These are phyloP conservation scores for Pythium diclinum DNA, from an alignment of 352 stramenopile genomes.

Conservation along the genomic window DNA sequence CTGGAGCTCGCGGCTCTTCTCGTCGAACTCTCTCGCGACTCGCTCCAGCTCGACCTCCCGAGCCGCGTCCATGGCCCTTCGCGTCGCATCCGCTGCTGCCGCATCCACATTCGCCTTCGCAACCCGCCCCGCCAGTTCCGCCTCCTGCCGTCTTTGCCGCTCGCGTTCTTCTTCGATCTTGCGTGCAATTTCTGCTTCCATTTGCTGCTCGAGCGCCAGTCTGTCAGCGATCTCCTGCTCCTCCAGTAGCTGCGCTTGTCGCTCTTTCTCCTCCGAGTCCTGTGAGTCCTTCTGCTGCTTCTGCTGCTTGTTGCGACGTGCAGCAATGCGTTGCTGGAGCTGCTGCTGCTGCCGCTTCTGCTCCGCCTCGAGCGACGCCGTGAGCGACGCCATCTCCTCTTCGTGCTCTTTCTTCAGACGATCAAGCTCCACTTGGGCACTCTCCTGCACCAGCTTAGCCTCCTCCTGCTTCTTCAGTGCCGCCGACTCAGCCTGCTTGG, in stretches of 20 bases:
- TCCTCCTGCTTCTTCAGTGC: conserved; percentile 21
- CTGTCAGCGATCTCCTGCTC: conserved; percentile 30
- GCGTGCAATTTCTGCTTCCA: conserved; percentile 31
- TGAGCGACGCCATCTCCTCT: conserved; percentile 51
- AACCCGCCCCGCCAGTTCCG: conserved; percentile 37
- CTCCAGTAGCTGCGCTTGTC: conserved; percentile 12
- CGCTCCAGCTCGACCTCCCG: conserved; percentile 53
- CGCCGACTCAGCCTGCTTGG: conserved; percentile 12
- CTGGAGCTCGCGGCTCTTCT: conserved; percentile 52
- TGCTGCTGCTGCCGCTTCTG: conserved; percentile 45
- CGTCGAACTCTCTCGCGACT: conserved; percentile 60
- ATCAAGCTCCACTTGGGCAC: conserved; percentile 44
- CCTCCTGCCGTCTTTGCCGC: conserved; percentile 49
- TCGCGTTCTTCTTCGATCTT: conserved; percentile 53
- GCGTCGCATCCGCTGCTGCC: conserved; percentile 35
- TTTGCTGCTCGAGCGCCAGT: conserved; percentile 34
- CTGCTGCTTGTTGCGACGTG: conserved; percentile 34
- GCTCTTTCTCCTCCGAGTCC: conserved; percentile 11
- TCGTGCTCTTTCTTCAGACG: conserved; percentile 64
- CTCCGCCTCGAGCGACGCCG: conserved; percentile 42
- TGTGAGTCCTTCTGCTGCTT: conserved; percentile 36
- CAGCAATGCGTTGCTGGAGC: conserved; percentile 61
- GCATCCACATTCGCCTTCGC: conserved; percentile 37
- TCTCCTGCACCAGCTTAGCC: conserved; percentile 20
- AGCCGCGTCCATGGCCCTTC: conserved; percentile 45